Base-by-base conservation (phyloP, 2,329 filamentous ascomycete species). In the Rhynchosporium secalis region DNA sequence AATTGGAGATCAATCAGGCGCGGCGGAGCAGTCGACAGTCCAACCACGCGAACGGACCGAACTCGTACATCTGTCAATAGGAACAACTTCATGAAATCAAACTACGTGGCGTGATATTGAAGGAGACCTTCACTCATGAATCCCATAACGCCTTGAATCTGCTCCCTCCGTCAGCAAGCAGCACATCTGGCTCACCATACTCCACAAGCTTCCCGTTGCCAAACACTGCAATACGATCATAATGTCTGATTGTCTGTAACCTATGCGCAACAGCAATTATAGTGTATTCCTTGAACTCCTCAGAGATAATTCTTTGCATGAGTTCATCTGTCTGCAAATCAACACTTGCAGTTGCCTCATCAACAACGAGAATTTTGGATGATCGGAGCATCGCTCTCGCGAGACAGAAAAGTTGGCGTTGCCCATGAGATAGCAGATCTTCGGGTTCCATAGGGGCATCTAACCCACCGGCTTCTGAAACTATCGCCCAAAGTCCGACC, bases 121-220 rank as follows among this genome's bases (percentile, higher is more conserved):
- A 15, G 41, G 8, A 43, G 20, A 2, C 13, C 8, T 20, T 9
- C 9, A 13, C 48, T 60, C 29, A 65, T 15, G 63, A 62, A 55
- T 64, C 54, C 63, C 65, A 67, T 49, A 67, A 58, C 3, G 45
- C 57, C n/a, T 41, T 65, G n/a, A 67, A 67, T 36, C 54, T 66
- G n/a, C 61, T 62, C 1, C 43, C 48, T 45, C 62, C 54, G 33
- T 64, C 61, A 6, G 31, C 41, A 51, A 96, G 82, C 56, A 98
- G 79, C 68, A 89, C 86, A 79, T 87, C 93, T 0, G 94, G 94
- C 70, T 94, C 88, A 15, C 86, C 94, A 73, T 84, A 97, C 77
- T 98, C 93, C 9, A 93, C 83, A 28, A 96, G 86, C 65, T 84
- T 78, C 15, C 67, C 67, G 33, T 62, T 62, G 45, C 79, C 75